Percentiles rank a stretch among this genome's conserved stretches.
phyloP scores from a whole-genome alignment of 352 stramenopile species.

The Phytophthora pinifolia region DNA sequence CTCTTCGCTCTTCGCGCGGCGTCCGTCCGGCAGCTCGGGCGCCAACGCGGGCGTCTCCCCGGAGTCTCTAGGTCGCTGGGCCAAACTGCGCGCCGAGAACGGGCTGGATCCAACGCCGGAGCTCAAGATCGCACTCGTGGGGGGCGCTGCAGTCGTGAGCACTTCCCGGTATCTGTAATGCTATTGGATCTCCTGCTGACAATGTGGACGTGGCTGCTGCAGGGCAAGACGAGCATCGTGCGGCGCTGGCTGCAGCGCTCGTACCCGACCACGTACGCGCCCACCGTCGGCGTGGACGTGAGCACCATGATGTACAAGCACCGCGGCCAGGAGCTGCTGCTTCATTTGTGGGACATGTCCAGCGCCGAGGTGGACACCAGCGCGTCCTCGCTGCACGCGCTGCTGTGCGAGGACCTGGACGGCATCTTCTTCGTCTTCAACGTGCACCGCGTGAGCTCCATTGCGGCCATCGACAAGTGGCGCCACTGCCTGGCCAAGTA shows the following conservation, averaged over 20 bases:
- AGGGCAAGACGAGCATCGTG: constrained; percentile 86
- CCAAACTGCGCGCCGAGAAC: constrained; percentile 30
- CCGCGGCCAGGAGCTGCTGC: constrained; percentile 45
- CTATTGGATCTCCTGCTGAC: neutral
- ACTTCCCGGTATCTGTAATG: neutral
- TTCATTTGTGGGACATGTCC: constrained; percentile 80
- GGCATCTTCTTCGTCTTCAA: constrained; percentile 90
- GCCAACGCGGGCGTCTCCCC: constrained; percentile 7
- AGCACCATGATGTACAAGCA: constrained; percentile 47
- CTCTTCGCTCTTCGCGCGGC: constrained; percentile 48
- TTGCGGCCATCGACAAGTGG: constrained; percentile 85
- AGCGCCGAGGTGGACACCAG: constrained; percentile 68
- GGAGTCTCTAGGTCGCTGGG: constrained; percentile 13
- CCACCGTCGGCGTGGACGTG: constrained; percentile 83
- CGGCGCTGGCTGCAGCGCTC: constrained; percentile 73
- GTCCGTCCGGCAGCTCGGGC: constrained; percentile 13
- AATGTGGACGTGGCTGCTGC: neutral
- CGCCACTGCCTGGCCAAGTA: constrained; percentile 70
- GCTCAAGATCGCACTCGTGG: constrained; percentile 85
- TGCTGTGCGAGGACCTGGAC: constrained; percentile 78
- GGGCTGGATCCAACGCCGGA: constrained; percentile 49
- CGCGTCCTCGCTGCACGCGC: constrained; percentile 61
- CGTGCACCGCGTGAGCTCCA: constrained; percentile 85
- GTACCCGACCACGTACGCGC: constrained; percentile 67
- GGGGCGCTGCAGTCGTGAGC: constrained; percentile 67